A percentile compares a stretch with the other conserved stretches of the same genome.
These are phyloP conservation scores for Crithidia expoeki DNA, from an alignment of 208 protist species.

Conservation along the genomic window DNA sequence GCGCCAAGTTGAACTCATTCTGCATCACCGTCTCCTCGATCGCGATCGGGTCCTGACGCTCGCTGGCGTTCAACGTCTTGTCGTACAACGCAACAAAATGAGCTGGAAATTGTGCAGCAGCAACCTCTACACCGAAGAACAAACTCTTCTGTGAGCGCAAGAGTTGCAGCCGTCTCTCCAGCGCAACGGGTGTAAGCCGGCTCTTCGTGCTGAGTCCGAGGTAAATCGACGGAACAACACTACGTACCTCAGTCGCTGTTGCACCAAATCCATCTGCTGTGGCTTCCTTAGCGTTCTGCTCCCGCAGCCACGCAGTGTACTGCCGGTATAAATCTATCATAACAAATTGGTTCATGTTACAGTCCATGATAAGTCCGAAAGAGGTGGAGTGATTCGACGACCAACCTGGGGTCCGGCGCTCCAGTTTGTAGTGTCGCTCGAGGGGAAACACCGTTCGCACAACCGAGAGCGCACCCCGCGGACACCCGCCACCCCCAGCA, in stretches of 20 bases:
- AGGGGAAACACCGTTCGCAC: neutral
- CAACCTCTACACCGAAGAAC: neutral
- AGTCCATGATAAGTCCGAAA: neutral
- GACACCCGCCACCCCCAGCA: slow-evolving; percentile 6
- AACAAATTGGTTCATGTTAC: neutral
- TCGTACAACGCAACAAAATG: slow-evolving; percentile 3
- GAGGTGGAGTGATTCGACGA: neutral
- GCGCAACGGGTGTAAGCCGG: neutral
- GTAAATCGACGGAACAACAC: slow-evolving; percentile 8
- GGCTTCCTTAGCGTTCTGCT: neutral
- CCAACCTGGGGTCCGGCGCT: neutral
- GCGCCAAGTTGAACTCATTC: neutral
- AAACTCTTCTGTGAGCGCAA: neutral
- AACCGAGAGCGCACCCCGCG: neutral
- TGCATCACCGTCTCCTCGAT: no score
- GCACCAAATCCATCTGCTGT: neutral
- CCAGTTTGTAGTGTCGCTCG: neutral
- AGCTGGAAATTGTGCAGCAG: neutral
- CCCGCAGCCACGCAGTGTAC: slow-evolving; percentile 1
- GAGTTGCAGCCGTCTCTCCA: neutral
- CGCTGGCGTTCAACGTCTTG: neutral
- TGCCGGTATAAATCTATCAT: slow-evolving; percentile 5
- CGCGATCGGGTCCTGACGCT: neutral
- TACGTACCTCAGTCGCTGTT: no score
- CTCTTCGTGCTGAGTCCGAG: neutral